These are phyloP conservation scores for Pelargonium citronellum DNA, from an alignment of 441 rosid genomes.

Conservation along the genomic window DNA sequence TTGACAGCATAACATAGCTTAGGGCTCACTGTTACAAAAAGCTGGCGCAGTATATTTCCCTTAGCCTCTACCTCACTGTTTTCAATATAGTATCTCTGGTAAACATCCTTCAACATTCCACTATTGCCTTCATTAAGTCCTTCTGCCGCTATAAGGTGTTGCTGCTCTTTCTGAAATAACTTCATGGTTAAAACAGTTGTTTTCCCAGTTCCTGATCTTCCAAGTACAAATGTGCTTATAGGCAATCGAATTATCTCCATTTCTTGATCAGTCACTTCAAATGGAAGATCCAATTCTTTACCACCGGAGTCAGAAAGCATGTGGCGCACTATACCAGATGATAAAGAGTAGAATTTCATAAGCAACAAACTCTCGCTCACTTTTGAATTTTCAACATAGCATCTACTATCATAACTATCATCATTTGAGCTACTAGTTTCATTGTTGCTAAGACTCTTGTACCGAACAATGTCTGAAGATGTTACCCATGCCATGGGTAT, in stretches of 20 bases:
- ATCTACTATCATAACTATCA: slow-evolving; percentile 11
- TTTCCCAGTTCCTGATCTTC: slow-evolving; percentile 61
- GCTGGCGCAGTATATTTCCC: slow-evolving; percentile 29
- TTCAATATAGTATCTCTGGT: background rate
- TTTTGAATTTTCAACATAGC: slow-evolving; percentile 35
- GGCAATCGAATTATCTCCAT: slow-evolving; percentile 30
- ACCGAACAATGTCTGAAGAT: slow-evolving; percentile 26
- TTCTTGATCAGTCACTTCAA: slow-evolving; percentile 41
- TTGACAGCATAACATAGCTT: slow-evolving; percentile 45
- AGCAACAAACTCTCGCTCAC: slow-evolving; percentile 40
- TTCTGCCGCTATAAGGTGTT: slow-evolving; percentile 22
- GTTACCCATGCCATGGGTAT: slow-evolving; percentile 39
- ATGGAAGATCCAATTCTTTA: slow-evolving; percentile 41
- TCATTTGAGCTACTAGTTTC: slow-evolving; percentile 1
- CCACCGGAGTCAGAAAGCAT: slow-evolving; percentile 37
- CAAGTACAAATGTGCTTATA: slow-evolving; percentile 41
- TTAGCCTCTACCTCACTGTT: slow-evolving; percentile 16
- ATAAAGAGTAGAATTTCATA: slow-evolving; percentile 50
- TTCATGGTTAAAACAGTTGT: slow-evolving; percentile 47
- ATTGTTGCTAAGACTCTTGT: slow-evolving; percentile 15
- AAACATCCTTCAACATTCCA: background rate
- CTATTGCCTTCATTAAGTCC: slow-evolving; percentile 21
- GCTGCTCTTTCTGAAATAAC: slow-evolving; percentile 36
- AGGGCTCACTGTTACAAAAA: slow-evolving; percentile 46
- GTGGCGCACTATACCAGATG: slow-evolving; percentile 31